A percentile compares a stretch with the other conserved stretches of the same genome.
These are phyloP conservation scores for Pseudonitzschia multistriata DNA, from an alignment of 108 stramenopile species.

Conservation along the genomic window DNA sequence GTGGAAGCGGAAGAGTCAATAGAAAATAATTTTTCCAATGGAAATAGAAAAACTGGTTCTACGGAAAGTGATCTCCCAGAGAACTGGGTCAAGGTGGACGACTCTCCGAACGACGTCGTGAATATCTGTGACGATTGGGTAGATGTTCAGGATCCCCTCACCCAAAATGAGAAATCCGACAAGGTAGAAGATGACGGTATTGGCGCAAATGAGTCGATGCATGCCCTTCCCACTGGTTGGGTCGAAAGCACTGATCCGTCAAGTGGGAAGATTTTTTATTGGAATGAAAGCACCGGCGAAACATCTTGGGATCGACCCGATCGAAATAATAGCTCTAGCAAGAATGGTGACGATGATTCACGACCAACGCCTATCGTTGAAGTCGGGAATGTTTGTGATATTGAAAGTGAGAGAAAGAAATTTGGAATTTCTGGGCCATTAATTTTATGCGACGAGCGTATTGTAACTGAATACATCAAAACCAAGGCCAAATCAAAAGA, in stretches of 20 bases:
- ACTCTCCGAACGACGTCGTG: constrained; percentile 11
- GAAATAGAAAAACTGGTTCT: background rate
- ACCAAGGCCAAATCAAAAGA: constrained; percentile 30
- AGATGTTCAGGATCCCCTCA: background rate
- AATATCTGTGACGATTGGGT: constrained; percentile 20
- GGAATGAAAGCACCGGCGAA: constrained; percentile 35
- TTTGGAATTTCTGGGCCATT: constrained; percentile 48
- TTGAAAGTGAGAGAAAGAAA: constrained; percentile 16
- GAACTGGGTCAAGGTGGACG: constrained; percentile 51
- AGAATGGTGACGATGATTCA: background rate
- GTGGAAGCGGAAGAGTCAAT: background rate
- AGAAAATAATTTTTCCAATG: background rate
- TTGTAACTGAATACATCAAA: constrained; percentile 52
- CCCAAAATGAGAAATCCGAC: constrained; percentile 9
- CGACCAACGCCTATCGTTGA: background rate
- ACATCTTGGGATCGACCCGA: constrained; percentile 37
- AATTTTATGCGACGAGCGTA: constrained; percentile 24
- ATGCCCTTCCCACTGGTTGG: constrained; percentile 50
- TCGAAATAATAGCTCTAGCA: background rate
- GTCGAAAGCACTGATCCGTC: constrained; percentile 34
- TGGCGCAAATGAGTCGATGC: constrained; percentile 14
- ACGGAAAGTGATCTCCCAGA: constrained; percentile 13
- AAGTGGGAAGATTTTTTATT: constrained; percentile 52
- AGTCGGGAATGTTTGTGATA: background rate
- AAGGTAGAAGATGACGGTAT: background rate